Evolutionary conservation across 1,284 basidiomycete species (phyloP), one percentile per base, ranked within the genome.

Genomic region (Porodaedalea pini): DNA sequence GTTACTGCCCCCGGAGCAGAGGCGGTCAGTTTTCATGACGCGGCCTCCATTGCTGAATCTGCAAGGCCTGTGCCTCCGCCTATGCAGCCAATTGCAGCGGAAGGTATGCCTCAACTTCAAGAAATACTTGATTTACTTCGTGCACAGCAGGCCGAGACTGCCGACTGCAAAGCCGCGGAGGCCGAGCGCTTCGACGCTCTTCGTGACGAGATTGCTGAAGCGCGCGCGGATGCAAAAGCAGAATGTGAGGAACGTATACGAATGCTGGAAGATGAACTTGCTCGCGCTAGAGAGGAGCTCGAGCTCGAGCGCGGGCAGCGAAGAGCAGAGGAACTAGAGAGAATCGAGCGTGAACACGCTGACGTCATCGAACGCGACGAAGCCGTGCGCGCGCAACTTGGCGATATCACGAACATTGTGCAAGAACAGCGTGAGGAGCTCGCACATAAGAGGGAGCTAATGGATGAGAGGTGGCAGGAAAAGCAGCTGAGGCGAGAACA

Each of bases 361-460:
- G 85, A 84, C 54, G 72, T 75, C 32, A 65, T 74, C 31, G 83
- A 87, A 56, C 78, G 83, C 8, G 81, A 84, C 62, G 80, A 85
- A 10, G 75, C 72, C 7, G 68, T 86, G 48, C 75, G 80, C 23
- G 73, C 69, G 43, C 88, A 90, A 62, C 69, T 90, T 21, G 70
- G 68, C 2, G 86, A 90, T 60, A 79, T 90, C 63, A 85, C 86
- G 1, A 83, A 83, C 59, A 67, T 89, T 36, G 75, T 88, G 7
- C 81, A 85, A 59, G 79, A 82, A 57, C 85, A 87, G 59, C 75
- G 79, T 0, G 78, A 83, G 23, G 74, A 78, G 54, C 75, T 76
- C 36, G 77, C 79, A 36, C 71, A 73, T 60, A 87, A 88, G 72
- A 81, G 75, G 58, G 72, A 75, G 23, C 61, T 80, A 10, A 75